phyloP scores from a whole-genome alignment of 768 basidiomycete genomes.

The Pholiota microspora region DNA sequence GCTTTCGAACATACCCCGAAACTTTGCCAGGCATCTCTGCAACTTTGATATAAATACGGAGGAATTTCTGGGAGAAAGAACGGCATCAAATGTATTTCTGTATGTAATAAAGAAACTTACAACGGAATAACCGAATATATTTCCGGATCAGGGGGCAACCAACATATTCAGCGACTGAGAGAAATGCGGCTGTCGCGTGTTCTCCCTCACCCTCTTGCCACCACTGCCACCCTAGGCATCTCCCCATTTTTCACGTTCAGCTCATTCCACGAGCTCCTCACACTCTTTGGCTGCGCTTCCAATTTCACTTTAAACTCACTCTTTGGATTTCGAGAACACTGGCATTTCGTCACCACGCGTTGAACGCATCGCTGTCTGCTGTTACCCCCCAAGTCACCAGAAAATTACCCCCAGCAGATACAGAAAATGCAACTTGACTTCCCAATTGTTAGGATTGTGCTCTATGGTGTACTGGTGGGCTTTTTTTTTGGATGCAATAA shows the following conservation, averaged over 20 bases:
- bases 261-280: not conserved
- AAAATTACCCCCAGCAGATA: too few species aligned
- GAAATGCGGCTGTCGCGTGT: not conserved
- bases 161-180: not conserved
- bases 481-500: not conserved
- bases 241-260: too few species aligned
- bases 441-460: conserved; percentile 25
- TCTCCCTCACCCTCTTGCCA: not conserved
- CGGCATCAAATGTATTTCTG: not conserved
- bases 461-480: conserved; percentile 28
- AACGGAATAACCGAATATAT: not conserved
- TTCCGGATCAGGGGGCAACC: not conserved
- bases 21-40: too few species aligned
- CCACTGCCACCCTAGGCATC: not conserved
- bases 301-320: not conserved
- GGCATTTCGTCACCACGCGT: not conserved
- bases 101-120: not conserved
- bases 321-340: not conserved
- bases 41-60: not conserved
- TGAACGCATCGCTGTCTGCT: not conserved
- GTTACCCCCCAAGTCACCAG: not conserved
- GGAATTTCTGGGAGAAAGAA: not conserved
- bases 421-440: conserved; percentile 25
- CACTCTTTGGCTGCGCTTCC: not conserved
- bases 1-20: too few species aligned